Base-by-base conservation (phyloP, 2,329 filamentous ascomycete genomes). In the Drechslerella coelobrocha region DNA sequence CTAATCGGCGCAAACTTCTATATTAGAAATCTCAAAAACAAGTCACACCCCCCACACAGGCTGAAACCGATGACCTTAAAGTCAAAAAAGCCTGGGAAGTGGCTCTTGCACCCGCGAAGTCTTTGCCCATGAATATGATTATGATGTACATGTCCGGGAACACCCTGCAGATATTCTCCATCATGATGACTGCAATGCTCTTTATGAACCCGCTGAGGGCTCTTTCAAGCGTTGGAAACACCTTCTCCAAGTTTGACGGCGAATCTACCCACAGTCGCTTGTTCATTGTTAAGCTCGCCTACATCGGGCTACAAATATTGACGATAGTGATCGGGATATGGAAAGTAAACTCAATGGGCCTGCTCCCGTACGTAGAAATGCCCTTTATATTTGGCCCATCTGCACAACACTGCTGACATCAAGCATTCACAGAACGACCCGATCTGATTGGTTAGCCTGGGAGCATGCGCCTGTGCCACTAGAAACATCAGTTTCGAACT, bases 131-230 rank as follows among this genome's bases (percentile, higher is more conserved):
- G 94, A 97, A 95, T 63, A 92, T 89, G 73, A 93, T 99, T 79
- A 97, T 97, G 88, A 97, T 97, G 92, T 99, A 99, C 84, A 99
- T 99, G 94, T 95, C 93, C 29, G 94, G 94, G 77, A 99, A 97
- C 82, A 92, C 91, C 72, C 86, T 99, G 50, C 94, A 99, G 79
- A 97, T 99, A 75, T 99, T 99, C 83, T 95, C 90, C 80, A 97
- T 99, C 81, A 97, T 97, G 91, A 99, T 97, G 92, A 93, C 97
- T 17, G 92, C 93, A 77, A 97, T 97, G 89, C 88, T 96, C 48
- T 99, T 99, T 84, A 97, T 97, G 83, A 95, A 90, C 75, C 94
- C 94, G 8, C 84, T 99, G 71, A 86, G 91, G 79, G 94, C 92
- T 31, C 82, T 97, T 48, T 81, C 96, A 71, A 86, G 83, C 75